phyloP scores from a whole-genome alignment of 2,329 filamentous ascomycete genomes.

The Claviceps spartinae region DNA sequence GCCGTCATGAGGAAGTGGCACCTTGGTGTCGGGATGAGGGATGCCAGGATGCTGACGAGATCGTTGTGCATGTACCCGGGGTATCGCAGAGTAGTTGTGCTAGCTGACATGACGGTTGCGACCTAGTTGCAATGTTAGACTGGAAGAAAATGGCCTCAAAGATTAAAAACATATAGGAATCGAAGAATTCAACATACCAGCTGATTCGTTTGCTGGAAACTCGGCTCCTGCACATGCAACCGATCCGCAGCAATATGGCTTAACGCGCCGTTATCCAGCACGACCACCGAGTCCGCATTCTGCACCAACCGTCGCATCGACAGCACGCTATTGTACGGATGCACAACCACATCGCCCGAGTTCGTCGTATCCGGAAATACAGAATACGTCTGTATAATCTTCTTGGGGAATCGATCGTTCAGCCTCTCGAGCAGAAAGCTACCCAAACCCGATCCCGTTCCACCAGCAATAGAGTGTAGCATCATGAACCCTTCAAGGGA shows the following conservation, averaged over 20 bases:
- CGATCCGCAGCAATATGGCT: constrained; percentile 89
- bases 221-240: constrained; percentile 87
- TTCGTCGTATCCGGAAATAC: constrained; percentile 93
- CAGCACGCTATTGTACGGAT: constrained; percentile 94
- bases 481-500: constrained; percentile 99
- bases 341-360: constrained; percentile 81
- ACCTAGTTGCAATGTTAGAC: constrained; percentile 31
- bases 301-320: constrained; percentile 84
- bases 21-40: constrained; percentile 86
- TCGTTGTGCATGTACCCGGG: constrained; percentile 99
- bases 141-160: not conserved
- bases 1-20: constrained; percentile 98
- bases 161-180: too few relatives aligned
- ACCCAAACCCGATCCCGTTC: constrained; percentile 89
- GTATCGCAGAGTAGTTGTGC: constrained; percentile 90
- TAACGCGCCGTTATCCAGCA: constrained; percentile 88
- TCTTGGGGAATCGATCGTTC: constrained; percentile 96
- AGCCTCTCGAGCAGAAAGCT: constrained; percentile 89
- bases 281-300: constrained; percentile 94
- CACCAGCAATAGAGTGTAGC: constrained; percentile 92
- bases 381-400: constrained; percentile 97
- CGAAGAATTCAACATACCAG: constrained; percentile 37
- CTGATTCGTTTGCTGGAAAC: constrained; percentile 95
- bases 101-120: constrained; percentile 96
- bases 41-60: constrained; percentile 89